Evolutionary conservation across 75 land plant species (phyloP), one percentile per base, ranked within the genome.

Genomic region (Pseudotsuga menziesii): DNA sequence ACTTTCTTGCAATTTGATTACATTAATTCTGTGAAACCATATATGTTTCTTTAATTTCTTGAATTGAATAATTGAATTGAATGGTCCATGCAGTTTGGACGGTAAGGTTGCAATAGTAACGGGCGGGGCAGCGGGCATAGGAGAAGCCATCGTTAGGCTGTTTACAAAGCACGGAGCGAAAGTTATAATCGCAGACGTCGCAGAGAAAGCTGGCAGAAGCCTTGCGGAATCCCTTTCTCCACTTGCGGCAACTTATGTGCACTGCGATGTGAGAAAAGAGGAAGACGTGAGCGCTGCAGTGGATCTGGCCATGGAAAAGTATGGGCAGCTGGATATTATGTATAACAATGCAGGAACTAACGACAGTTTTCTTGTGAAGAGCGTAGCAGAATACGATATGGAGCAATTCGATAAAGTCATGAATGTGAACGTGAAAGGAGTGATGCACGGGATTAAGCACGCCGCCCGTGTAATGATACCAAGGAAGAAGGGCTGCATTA

Each of bases 261-360:
- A 89, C 67, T 91, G 98, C 69, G 90, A 95, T 79, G 98, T 93
- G 20, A 82, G 87, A 0, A 62, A 22, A 9, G 98, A 95, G 77
- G 83, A 78, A 16, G 92, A 93, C n/a, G 82, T 95, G 17, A 57
- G 80, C 39, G 84, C 62, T 5, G 83, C 85, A 0, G 93, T 95
- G 58, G 88, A 91, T 61, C 74, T 71, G 27, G 77, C 93, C 15
- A 81, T 86, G 8, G 54, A 58, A 0, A 83, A 80, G 63, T 80
- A 71, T 36, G 93, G 96, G n/a, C 76, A 80, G 6, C 89, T 95
- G 26, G 96, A 95, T 70, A 85, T 93, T 57, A 89, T 91, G 84
- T 87, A 84, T 48, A 95, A 88, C 81, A 95, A 95, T 73, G 98
- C 98, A 19, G 96, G 98, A 1, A 55, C 48, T 44, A 44, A 6